Base-by-base conservation (phyloP, 2,329 filamentous ascomycete species). In the Aspergillus fumigatus region DNA sequence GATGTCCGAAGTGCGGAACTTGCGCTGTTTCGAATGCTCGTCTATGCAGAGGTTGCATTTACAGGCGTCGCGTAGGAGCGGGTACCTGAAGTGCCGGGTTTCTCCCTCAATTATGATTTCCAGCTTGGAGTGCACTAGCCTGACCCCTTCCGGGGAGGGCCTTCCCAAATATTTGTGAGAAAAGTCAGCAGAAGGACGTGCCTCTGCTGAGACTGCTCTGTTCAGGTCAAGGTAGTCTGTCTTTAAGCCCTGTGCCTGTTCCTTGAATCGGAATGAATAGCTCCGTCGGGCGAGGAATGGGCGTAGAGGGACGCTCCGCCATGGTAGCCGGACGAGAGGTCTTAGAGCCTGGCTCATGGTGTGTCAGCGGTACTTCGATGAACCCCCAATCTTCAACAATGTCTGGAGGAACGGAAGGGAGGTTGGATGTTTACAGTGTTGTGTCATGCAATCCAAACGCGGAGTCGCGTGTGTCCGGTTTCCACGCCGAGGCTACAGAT, bases 1-100 rank as follows among this genome's bases (percentile, higher is more conserved):
- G 45, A 91, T 86, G 52, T 90, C 85, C 21, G 79, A 77, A 1
- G 85, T 86, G 54, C 82, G 81, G 70, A 89, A 89, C 40, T 73
- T 81, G 68, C 85, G 84, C 59, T 87, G 84, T 48, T 83, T 83
- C 1, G 84, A 86, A n/a, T 81, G 76, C 1, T 75, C 73, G 59
- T 85, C 81, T 52, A 82, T 76, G 67, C 84, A 87, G 10, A 64
- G 63, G 0, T 69, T 55, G 62, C 84, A 87, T 38, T 72, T 68
- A 63, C 84, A 87, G 21, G 74, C 72, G 62, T 87, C 84, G 26
- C 84, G 82, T 17, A 86, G 70, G 17, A 66, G 61, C 7, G 64
- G 55, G 48, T 62, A 58, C 56, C 65, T 49, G 47, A 58, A 23
- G 56, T 59, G 9, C 7, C 21, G 21, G 5, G 2, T 14, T 3